These are phyloP conservation scores for Colletotrichum tofieldiae DNA, from an alignment of 2,329 filamentous ascomycete genomes.

Conservation along the genomic window DNA sequence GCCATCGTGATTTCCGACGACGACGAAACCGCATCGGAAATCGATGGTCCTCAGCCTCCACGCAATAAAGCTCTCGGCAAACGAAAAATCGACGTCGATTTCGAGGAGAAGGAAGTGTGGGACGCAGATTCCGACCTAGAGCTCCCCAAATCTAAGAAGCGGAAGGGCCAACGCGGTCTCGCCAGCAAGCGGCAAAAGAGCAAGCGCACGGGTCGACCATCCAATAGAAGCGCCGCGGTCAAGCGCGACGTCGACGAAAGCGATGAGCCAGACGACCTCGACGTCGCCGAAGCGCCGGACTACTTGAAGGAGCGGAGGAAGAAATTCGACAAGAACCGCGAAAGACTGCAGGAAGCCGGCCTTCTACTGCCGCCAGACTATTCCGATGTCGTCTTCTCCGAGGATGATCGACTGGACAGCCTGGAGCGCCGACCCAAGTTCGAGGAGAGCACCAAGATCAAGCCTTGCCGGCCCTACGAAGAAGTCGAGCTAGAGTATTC, in stretches of 20 bases:
- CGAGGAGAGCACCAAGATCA: constrained; percentile 65
- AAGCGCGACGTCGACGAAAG: constrained; percentile 49
- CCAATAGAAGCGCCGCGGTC: constrained; percentile 46
- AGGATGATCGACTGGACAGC: constrained; percentile 63
- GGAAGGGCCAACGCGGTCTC: constrained; percentile 61
- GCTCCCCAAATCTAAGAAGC: constrained; percentile 77
- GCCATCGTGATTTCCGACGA: constrained; percentile 35
- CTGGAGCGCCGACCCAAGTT: constrained; percentile 82
- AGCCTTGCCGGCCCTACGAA: constrained; percentile 78
- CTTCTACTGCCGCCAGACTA: constrained; percentile 85
- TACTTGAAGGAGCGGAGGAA: constrained; percentile 79
- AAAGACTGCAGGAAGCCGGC: constrained; percentile 75
- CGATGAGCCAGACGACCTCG: constrained; percentile 59
- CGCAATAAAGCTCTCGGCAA: constrained; percentile 48
- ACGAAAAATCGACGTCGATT: constrained; percentile 55
- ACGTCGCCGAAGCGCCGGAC: constrained; percentile 76
- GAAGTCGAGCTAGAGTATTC: constrained; percentile 84
- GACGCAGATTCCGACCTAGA: constrained; percentile 73
- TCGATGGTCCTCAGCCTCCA: background rate
- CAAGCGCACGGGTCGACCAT: constrained; percentile 47
- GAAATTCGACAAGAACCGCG: constrained; percentile 76
- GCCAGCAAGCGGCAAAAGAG: constrained; percentile 59
- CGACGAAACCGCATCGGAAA: constrained; percentile 12
- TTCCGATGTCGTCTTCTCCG: constrained; percentile 82
- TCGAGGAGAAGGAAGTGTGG: constrained; percentile 65